Percentiles rank a stretch among this genome's conserved stretches.
phyloP scores from a whole-genome alignment of 2,329 filamentous ascomycete genomes.

The Fusarium annulatum region DNA sequence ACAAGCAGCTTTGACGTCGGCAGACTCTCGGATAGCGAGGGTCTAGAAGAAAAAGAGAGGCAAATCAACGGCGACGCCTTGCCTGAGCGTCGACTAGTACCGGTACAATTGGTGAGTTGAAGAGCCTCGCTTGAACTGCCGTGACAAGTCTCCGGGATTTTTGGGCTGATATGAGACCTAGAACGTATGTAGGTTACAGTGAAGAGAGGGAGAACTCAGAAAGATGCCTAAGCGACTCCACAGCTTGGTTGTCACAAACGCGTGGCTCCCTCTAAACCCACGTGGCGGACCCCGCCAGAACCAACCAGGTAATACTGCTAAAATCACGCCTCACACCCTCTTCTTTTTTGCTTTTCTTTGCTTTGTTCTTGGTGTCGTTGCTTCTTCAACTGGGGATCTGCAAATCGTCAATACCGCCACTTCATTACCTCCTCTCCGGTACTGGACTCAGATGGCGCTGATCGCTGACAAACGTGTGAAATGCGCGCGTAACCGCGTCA shows the following conservation, averaged over 20 bases:
- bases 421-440: not conserved
- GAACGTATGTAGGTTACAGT: constrained; percentile 12
- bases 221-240: constrained; percentile 33
- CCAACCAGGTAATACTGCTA: constrained; percentile 17
- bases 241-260: constrained; percentile 36
- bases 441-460: constrained; percentile 1
- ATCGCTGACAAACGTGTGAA: constrained; percentile 4
- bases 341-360: not conserved
- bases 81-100: constrained; percentile 1
- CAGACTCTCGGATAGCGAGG: not conserved
- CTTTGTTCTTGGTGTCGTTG: not conserved
- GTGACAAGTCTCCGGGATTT: constrained; percentile 13
- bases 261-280: constrained; percentile 45
- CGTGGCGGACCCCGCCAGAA: constrained; percentile 43
- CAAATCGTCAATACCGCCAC: constrained; percentile 15
- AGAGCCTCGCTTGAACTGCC: constrained; percentile 21
- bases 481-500: not conserved
- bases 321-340: constrained; percentile 31
- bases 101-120: not conserved
- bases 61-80: constrained; percentile 3
- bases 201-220: not conserved
- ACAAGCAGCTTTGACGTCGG: not conserved
- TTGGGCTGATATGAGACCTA: constrained; percentile 19
- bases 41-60: not conserved
- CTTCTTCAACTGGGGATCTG: constrained; percentile 4